Evolutionary conservation across 441 rosid genomes (phyloP).

Genomic region (Populus hybrid): DNA sequence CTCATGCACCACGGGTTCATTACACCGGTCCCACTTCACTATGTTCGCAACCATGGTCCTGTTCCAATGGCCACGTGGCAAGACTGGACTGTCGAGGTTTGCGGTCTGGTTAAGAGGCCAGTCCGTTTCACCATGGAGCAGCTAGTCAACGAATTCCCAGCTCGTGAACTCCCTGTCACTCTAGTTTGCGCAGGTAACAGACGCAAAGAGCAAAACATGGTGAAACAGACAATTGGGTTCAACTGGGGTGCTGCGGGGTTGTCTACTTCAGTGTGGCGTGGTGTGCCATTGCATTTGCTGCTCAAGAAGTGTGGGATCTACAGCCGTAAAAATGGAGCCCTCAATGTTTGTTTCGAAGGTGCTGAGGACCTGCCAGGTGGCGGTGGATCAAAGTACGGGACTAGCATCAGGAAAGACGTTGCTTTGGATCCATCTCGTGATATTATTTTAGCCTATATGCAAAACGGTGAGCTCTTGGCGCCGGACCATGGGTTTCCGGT

Average conservation of each 20-base stretch:
- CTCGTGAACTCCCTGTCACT: constrained; percentile 69
- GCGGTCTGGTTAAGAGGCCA: constrained; percentile 70
- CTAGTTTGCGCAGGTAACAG: constrained; percentile 90
- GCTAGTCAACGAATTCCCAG: constrained; percentile 53
- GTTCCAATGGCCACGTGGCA: constrained; percentile 69
- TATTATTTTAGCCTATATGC: constrained; percentile 85
- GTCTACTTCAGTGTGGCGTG: constrained; percentile 84
- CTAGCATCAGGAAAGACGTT: constrained; percentile 56
- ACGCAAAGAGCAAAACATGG: constrained; percentile 91
- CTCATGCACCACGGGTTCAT: constrained; percentile 95
- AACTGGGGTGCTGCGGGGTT: constrained; percentile 89
- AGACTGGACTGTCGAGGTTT: constrained; percentile 69
- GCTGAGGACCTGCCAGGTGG: constrained; percentile 90
- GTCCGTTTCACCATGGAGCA: constrained; percentile 74
- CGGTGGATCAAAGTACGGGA: constrained; percentile 87
- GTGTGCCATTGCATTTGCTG: constrained; percentile 53
- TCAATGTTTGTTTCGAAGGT: constrained; percentile 82
- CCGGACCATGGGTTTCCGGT: constrained; percentile 95
- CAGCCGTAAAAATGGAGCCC: constrained; percentile 57
- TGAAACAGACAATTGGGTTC: constrained; percentile 74
- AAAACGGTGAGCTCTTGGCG: constrained; percentile 67
- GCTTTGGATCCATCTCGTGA: constrained; percentile 68
- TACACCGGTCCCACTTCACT: constrained; percentile 87
- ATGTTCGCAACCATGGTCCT: constrained; percentile 85
- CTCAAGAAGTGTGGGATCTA: constrained; percentile 68